phyloP scores from a whole-genome alignment of 1,284 basidiomycete genomes.

The Cutaneotrichosporon spelunceum region DNA sequence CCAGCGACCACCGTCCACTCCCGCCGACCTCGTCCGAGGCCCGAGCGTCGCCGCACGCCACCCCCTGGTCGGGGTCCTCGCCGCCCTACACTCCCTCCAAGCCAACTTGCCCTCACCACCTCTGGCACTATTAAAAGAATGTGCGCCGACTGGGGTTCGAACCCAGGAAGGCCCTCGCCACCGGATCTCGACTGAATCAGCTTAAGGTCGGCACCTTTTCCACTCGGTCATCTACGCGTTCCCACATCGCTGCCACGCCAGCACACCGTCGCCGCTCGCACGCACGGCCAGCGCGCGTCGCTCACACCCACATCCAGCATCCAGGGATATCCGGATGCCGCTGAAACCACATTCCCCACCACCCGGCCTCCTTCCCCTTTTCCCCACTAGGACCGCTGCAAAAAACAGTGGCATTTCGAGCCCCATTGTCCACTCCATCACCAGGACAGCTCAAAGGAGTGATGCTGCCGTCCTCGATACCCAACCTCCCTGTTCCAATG shows the following conservation, averaged over 20 bases:
- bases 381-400: too few species aligned
- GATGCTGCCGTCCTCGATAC: neutral
- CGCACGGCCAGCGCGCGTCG: too few species aligned
- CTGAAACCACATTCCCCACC: too few species aligned
- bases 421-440: neutral
- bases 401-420: too few species aligned
- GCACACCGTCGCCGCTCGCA: neutral
- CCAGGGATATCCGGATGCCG: too few species aligned
- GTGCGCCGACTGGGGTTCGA: slow-evolving; percentile 2
- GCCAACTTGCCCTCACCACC: too few species aligned
- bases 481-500: neutral
- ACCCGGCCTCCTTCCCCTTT: too few species aligned
- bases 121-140: neutral
- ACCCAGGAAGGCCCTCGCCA: neutral
- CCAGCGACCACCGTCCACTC: too few species aligned
- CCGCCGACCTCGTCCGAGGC: too few species aligned
- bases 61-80: too few species aligned
- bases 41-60: too few species aligned
- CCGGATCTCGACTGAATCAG: slow-evolving; percentile 1
- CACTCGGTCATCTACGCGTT: neutral
- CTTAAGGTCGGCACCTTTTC: slow-evolving; percentile 1
- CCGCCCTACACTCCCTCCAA: too few species aligned
- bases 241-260: neutral
- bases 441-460: neutral
- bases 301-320: neutral